Evolutionary conservation across 805 yeast genomes (phyloP).

Genomic region (Trichomonascus vanleenenianus): DNA sequence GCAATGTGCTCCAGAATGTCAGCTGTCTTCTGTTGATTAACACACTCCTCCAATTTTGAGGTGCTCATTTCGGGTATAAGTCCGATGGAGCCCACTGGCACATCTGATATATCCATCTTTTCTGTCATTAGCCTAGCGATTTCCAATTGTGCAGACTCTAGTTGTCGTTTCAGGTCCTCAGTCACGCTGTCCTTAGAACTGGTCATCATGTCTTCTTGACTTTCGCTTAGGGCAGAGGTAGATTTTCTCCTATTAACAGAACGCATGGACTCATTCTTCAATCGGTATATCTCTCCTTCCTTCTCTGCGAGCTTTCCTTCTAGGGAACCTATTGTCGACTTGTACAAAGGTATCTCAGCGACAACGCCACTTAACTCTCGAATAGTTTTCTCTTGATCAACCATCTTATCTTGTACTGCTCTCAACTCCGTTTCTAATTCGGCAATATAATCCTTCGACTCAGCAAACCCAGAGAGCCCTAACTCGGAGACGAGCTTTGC

Average conservation of each 20-base stretch:
- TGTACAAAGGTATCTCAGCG: not conserved
- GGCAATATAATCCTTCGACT: not conserved
- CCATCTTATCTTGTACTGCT: not conserved
- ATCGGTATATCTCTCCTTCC: slow-evolving; percentile 1
- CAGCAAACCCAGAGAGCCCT: not conserved
- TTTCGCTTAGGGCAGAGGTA: not conserved
- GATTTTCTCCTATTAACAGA: no score
- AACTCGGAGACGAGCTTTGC: no score
- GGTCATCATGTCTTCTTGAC: slow-evolving; percentile 3
- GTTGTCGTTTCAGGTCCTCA: slow-evolving; percentile 5
- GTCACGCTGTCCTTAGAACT: slow-evolving; percentile 3
- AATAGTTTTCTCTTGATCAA: slow-evolving; percentile 5
- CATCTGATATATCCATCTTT: no score
- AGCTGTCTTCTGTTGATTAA: no score
- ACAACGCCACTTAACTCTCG: slow-evolving; percentile 1
- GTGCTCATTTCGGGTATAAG: no score
- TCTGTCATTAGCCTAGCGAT: no score
- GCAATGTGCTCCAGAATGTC: no score
- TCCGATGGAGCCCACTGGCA: no score
- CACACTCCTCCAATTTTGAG: no score
- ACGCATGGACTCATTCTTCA: not conserved
- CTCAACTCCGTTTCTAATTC: slow-evolving; percentile 5
- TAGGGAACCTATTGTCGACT: slow-evolving; percentile 5
- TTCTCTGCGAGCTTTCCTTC: slow-evolving; percentile 6
- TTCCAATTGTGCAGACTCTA: not conserved